Evolutionary conservation across 73 alveolate species (phyloP).

Genomic region (Paramecium tetraurelia): DNA sequence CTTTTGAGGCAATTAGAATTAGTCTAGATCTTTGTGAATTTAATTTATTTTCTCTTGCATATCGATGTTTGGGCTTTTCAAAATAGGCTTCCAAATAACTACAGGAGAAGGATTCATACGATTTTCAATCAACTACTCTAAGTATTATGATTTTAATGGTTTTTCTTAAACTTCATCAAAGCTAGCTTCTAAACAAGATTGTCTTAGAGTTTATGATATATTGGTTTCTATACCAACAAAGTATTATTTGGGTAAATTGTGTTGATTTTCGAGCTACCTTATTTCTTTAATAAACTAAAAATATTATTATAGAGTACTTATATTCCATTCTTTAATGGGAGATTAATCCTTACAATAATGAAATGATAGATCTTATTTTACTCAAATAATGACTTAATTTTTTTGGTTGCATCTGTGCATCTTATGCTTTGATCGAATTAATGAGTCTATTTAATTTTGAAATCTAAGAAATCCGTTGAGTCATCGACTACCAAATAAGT

Average conservation of each 20-base stretch:
- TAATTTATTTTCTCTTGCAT: background rate
- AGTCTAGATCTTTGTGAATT: background rate
- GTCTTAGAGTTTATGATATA: background rate
- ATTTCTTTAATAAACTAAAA: background rate
- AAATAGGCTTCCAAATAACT: background rate
- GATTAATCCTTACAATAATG: background rate
- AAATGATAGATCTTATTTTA: background rate
- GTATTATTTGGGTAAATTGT: background rate
- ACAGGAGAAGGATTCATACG: background rate
- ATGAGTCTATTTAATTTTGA: background rate
- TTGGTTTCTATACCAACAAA: background rate
- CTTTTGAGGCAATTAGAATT: background rate
- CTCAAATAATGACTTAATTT: background rate
- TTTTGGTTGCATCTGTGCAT: background rate
- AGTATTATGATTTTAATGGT: background rate
- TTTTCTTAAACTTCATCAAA: slow-evolving; percentile 27
- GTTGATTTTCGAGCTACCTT: background rate
- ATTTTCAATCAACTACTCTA: slow-evolving; percentile 17
- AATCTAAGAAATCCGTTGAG: background rate
- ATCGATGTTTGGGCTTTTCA: background rate
- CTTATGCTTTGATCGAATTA: background rate
- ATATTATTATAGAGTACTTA: background rate
- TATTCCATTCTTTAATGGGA: background rate
- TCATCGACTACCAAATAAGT: slow-evolving; percentile 16
- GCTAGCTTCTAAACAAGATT: background rate